phyloP scores from a whole-genome alignment of 2,329 filamentous ascomycete species.

The Thelonectria rubi region DNA sequence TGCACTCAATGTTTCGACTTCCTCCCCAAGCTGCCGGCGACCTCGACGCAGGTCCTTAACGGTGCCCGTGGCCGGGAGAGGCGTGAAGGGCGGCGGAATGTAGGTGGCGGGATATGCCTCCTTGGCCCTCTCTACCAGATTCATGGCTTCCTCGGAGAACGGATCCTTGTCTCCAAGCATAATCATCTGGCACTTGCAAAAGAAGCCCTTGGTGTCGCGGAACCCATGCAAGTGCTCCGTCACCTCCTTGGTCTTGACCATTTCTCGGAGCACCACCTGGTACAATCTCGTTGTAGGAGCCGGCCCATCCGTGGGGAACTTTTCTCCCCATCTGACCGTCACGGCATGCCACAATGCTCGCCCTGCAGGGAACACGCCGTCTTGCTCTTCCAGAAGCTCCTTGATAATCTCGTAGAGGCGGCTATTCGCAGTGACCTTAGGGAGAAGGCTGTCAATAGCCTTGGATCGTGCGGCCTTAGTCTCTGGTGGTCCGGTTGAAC shows the following conservation, averaged over 20 bases:
- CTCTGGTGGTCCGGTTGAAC: not conserved
- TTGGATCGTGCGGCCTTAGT: slow-evolving; percentile 22
- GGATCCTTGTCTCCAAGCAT: slow-evolving; percentile 54
- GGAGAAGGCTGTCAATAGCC: slow-evolving; percentile 27
- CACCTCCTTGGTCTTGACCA: slow-evolving; percentile 48
- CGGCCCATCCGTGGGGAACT: slow-evolving; percentile 49
- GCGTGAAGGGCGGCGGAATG: slow-evolving; percentile 39
- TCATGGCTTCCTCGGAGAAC: slow-evolving; percentile 52
- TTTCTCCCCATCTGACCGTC: slow-evolving; percentile 55
- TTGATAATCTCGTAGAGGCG: slow-evolving; percentile 42
- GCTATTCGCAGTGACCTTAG: slow-evolving; percentile 27
- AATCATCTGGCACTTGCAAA: slow-evolving; percentile 56
- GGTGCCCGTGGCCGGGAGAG: slow-evolving; percentile 26
- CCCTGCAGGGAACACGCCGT: slow-evolving; percentile 62
- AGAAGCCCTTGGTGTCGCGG: slow-evolving; percentile 51
- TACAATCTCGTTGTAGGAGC: slow-evolving; percentile 53
- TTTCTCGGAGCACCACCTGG: slow-evolving; percentile 50
- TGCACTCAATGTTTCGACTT: slow-evolving; percentile 60
- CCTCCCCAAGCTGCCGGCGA: slow-evolving; percentile 51
- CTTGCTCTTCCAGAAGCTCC: slow-evolving; percentile 43
- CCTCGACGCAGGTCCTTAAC: slow-evolving; percentile 41
- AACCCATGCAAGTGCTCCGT: slow-evolving; percentile 57
- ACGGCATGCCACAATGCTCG: slow-evolving; percentile 60
- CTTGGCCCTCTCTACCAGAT: slow-evolving; percentile 58
- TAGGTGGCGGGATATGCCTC: slow-evolving; percentile 52